Base-by-base conservation (phyloP, 768 basidiomycete genomes). In the Suillus subalutaceus region DNA sequence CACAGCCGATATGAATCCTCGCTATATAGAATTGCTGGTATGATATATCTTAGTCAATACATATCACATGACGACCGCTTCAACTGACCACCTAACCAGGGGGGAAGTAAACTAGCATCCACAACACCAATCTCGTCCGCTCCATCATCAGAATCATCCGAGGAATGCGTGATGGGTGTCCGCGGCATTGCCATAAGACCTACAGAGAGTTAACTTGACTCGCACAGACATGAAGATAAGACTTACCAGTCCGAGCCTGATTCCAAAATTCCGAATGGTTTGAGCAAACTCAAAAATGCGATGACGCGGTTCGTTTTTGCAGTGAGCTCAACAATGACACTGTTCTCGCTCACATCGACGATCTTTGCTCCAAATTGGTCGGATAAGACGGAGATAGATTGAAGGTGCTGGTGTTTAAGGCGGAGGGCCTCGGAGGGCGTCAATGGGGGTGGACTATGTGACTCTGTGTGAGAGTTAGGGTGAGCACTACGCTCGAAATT, bases 171-270 rank as follows among this genome's bases (percentile, higher is more conserved):
- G 72, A 99, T 92, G 3, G 97, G 96, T 6, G 97, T 97, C 67
- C 97, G 88, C 5, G 97, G 97, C 93, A 99, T 97, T 7, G 93
- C 96, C 97, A 99, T 99, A 46, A 93, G 80, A 74, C 96, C 96
- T 97, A 68, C 6, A 41, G 61, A 57, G 18, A 60, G 37, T 26
- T 1, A 38, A 63, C 43, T 64, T 23, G 41, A 40, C 20, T 37
- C n/a, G 50, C 40, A 68, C 16, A 59, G 26, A 50, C 63, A 38
- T 66, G 20, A 60, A 16, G 37, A 58, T 20, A 44, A 16, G 12
- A 81, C 87, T 65, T 67, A 96, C 96, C 97, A 41, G 95, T 96
- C 64, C 97, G 83, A 26, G 97, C 96, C 96, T 37, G 94, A 91
- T 81, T 99, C 97, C 63, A 99, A 85, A 63, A 99, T 88, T 44